Conservation (phyloP, 148 eudicot species). For the Arctostaphylos glauca region DNA sequence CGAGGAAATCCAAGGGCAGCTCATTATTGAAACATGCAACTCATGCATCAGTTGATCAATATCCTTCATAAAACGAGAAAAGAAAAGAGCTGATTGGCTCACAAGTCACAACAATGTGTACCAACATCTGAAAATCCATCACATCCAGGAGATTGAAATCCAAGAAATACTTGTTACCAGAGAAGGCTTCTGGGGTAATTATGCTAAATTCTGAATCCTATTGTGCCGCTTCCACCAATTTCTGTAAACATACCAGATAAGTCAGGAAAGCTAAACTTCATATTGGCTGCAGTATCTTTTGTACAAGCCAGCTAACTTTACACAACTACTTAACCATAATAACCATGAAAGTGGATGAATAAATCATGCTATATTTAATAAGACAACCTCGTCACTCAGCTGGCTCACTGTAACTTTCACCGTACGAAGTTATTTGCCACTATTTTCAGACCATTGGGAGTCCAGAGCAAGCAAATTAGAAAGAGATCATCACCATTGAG, state of each 20-base stretch:
- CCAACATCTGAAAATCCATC: slow-evolving; percentile 9
- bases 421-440: neutral
- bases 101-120: neutral
- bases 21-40: slow-evolving; percentile 1
- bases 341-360: neutral
- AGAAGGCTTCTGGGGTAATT: neutral
- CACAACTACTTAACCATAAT: neutral
- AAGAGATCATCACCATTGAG: neutral
- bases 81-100: neutral
- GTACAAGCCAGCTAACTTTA: neutral
- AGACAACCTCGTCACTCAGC: neutral
- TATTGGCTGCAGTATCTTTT: neutral
- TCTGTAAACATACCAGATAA: slow-evolving; percentile 19
- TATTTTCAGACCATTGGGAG: neutral
- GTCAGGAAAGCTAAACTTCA: neutral
- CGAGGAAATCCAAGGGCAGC: neutral
- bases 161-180: slow-evolving; percentile 17
- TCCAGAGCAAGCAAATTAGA: neutral
- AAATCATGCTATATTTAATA: neutral
- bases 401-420: neutral
- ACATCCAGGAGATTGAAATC: slow-evolving; percentile 16
- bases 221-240: slow-evolving; percentile 46
- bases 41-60: neutral
- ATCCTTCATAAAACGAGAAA: neutral
- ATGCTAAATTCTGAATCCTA: slow-evolving; percentile 22